phyloP scores from a whole-genome alignment of 1,284 basidiomycete genomes.

The Ceratobasidium sp. region DNA sequence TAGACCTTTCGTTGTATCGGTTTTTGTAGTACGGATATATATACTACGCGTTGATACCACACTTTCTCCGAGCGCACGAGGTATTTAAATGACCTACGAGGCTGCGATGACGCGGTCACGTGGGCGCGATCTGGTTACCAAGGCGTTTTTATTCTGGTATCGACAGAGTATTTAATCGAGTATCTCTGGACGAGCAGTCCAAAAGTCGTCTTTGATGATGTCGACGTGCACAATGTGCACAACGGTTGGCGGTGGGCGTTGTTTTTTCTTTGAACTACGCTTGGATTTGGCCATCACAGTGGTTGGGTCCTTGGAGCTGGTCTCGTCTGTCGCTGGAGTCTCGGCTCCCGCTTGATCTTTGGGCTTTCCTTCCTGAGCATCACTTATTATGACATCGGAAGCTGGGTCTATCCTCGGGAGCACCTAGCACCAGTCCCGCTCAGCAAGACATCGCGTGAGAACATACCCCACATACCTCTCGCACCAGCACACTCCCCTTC shows the following conservation, averaged over 20 bases:
- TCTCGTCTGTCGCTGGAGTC: background rate
- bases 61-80: background rate
- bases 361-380: background rate
- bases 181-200: slow-evolving; percentile 64
- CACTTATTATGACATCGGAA: slow-evolving; percentile 6
- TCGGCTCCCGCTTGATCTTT: background rate
- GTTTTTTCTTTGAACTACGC: slow-evolving; percentile 55
- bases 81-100: background rate
- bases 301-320: background rate
- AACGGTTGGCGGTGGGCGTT: slow-evolving; percentile 61
- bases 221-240: slow-evolving; percentile 80
- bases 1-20: slow-evolving; percentile 7
- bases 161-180: slow-evolving; percentile 26
- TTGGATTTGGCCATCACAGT: slow-evolving; percentile 3
- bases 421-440: background rate
- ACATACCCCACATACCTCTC: slow-evolving; percentile 64
- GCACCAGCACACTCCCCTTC: slow-evolving; percentile 89
- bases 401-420: background rate
- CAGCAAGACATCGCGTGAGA: background rate
- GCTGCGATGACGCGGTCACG: slow-evolving; percentile 31
- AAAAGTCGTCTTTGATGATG: slow-evolving; percentile 86
- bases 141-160: background rate
- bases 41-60: background rate
- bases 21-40: slow-evolving; percentile 5
- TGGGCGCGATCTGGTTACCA: slow-evolving; percentile 10